Percentiles rank a stretch among this genome's conserved stretches.
phyloP scores from a whole-genome alignment of 352 stramenopile species.

The Globisporangium carolinianum region DNA sequence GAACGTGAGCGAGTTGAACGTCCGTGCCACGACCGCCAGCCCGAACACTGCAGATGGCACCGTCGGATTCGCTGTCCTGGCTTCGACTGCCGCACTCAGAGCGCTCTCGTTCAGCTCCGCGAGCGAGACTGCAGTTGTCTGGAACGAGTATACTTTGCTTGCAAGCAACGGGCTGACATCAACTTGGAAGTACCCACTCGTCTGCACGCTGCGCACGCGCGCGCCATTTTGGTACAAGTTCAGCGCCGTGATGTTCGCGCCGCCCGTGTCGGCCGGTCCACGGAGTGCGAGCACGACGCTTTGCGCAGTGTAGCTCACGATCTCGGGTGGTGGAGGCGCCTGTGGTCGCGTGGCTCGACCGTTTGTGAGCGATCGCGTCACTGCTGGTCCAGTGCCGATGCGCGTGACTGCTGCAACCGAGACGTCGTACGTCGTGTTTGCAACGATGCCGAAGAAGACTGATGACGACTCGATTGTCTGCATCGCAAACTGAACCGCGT shows the following conservation, averaged over 20 bases:
- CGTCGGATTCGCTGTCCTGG: slow-evolving; percentile 24
- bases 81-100: slow-evolving; percentile 16
- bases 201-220: slow-evolving; percentile 14
- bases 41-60: slow-evolving; percentile 30
- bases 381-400: slow-evolving; percentile 12
- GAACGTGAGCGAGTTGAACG: slow-evolving; percentile 27
- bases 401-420: slow-evolving; percentile 20
- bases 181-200: slow-evolving; percentile 14
- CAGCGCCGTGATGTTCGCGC: slow-evolving; percentile 22
- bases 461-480: slow-evolving; percentile 4
- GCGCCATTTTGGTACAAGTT: slow-evolving; percentile 38
- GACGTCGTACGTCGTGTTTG: slow-evolving; percentile 24
- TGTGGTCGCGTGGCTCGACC: slow-evolving; percentile 18
- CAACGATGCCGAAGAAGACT: slow-evolving; percentile 16
- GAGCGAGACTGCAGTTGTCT: slow-evolving; percentile 21
- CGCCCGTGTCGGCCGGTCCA: slow-evolving; percentile 33
- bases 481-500: slow-evolving; percentile 3
- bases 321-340: slow-evolving; percentile 18
- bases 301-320: slow-evolving; percentile 19
- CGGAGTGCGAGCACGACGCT: slow-evolving; percentile 26
- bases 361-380: slow-evolving; percentile 15
- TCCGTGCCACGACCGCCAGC: slow-evolving; percentile 14
- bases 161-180: slow-evolving; percentile 23
- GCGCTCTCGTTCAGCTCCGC: slow-evolving; percentile 23
- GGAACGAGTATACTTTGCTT: slow-evolving; percentile 25